Evolutionary conservation across 495 filamentous ascomycete species (phyloP).

Genomic region (Cercophora newfieldiana): DNA sequence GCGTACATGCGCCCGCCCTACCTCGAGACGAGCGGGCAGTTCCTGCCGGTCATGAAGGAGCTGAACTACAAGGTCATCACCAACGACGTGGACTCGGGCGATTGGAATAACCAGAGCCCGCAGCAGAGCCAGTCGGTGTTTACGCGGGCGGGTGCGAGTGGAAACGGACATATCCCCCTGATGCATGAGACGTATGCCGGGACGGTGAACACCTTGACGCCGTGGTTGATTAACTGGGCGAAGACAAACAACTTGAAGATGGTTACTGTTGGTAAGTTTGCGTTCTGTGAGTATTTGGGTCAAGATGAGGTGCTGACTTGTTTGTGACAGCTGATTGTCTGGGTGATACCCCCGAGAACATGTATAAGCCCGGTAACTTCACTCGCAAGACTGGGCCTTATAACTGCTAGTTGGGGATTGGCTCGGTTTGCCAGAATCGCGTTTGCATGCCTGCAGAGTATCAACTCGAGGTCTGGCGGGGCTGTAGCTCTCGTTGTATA

Average conservation of each 20-base stretch:
- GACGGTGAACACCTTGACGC: constrained; percentile 50
- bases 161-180: constrained; percentile 54
- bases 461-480: neutral
- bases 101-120: constrained; percentile 53
- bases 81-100: constrained; percentile 53
- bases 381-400: constrained; percentile 27
- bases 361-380: constrained; percentile 46
- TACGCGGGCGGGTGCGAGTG: constrained; percentile 43
- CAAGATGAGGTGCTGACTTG: constrained; percentile 24
- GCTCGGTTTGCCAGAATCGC: neutral
- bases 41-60: constrained; percentile 44
- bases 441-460: neutral
- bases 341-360: constrained; percentile 42
- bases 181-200: constrained; percentile 56
- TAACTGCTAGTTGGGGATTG: constrained; percentile 21
- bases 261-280: constrained; percentile 51
- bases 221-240: constrained; percentile 56
- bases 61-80: constrained; percentile 57
- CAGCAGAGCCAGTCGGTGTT: constrained; percentile 46
- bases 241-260: constrained; percentile 51
- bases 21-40: constrained; percentile 48
- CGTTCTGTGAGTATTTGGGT: neutral
- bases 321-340: constrained; percentile 48
- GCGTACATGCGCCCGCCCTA: constrained; percentile 56
- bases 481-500: neutral